Percentiles rank a stretch among this genome's conserved stretches.
These are phyloP conservation scores for Nitzschia sp. DNA, from an alignment of 108 stramenopile species.

Conservation along the genomic window DNA sequence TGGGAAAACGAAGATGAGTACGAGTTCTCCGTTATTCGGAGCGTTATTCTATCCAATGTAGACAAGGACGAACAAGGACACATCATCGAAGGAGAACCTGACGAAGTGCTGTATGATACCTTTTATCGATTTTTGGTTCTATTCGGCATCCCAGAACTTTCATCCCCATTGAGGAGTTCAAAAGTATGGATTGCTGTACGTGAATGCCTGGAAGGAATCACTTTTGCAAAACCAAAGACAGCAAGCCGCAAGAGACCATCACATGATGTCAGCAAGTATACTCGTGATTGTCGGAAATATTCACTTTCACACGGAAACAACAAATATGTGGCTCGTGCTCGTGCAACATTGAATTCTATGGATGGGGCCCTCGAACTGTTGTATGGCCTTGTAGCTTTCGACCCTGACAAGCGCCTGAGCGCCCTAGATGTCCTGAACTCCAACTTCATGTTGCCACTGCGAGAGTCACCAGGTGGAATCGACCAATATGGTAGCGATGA, in stretches of 20 bases:
- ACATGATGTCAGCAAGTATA: constrained; percentile 46
- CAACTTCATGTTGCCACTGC: constrained; percentile 62
- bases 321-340: constrained; percentile 60
- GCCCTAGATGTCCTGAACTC: constrained; percentile 81
- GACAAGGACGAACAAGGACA: constrained; percentile 76
- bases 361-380: constrained; percentile 85
- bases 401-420: constrained; percentile 61
- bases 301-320: constrained; percentile 64
- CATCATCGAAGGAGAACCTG: constrained; percentile 66
- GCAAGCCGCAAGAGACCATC: constrained; percentile 22
- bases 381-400: constrained; percentile 60
- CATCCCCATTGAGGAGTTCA: constrained; percentile 21
- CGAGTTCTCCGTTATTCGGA: constrained; percentile 62
- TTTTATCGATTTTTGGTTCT: constrained; percentile 92
- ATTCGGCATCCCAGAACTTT: constrained; percentile 76
- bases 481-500: constrained; percentile 25
- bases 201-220: constrained; percentile 21
- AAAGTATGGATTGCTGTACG: constrained; percentile 78
- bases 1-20: constrained; percentile 70
- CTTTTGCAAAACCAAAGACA: constrained; percentile 4
- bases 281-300: constrained; percentile 56
- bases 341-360: constrained; percentile 54
- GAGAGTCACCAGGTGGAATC: constrained; percentile 42
- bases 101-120: constrained; percentile 88
- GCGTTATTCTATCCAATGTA: constrained; percentile 64